Evolutionary conservation across 176 grass and related monocot species (phyloP).

Genomic region (Bromus sterilis): DNA sequence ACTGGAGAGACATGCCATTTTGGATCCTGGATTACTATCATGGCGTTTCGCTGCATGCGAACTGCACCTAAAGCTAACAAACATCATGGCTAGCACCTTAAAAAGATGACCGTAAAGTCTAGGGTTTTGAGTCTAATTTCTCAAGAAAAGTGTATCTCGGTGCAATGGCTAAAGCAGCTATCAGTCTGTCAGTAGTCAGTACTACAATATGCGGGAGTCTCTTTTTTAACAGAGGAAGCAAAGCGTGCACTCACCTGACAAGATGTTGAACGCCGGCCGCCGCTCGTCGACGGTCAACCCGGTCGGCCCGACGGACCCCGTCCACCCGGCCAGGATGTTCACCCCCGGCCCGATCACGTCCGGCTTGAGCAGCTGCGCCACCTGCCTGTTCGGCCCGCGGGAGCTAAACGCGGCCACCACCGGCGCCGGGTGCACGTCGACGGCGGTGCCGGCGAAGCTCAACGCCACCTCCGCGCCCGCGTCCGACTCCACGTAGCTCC

Average conservation of each 20-base stretch:
- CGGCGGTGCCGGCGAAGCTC: conserved; percentile 53
- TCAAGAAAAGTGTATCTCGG: background rate
- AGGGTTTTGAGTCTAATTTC: background rate
- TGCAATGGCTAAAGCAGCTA: background rate
- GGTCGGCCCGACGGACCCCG: conserved; percentile 52
- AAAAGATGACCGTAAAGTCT: background rate
- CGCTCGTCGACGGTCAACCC: conserved; percentile 55
- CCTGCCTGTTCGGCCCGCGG: conserved; percentile 61
- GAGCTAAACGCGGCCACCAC: conserved; percentile 95
- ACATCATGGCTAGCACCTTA: background rate
- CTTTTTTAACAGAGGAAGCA: background rate
- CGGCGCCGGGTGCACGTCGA: conserved; percentile 70
- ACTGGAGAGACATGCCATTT: no score
- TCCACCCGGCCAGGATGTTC: conserved; percentile 89
- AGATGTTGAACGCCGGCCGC: conserved; percentile 60
- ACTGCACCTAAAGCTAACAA: background rate
- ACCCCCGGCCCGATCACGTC: conserved; percentile 83
- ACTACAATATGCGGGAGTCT: background rate
- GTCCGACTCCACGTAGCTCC: conserved; percentile 43
- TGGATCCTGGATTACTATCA: background rate
- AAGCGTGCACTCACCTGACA: conserved; percentile 55
- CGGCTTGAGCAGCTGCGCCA: conserved; percentile 80
- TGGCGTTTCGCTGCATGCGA: conserved; percentile 18
- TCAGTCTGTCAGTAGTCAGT: background rate
- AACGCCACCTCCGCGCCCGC: conserved; percentile 36